These are phyloP conservation scores for Leishmania turanica DNA, from an alignment of 208 protist genomes.

Conservation along the genomic window DNA sequence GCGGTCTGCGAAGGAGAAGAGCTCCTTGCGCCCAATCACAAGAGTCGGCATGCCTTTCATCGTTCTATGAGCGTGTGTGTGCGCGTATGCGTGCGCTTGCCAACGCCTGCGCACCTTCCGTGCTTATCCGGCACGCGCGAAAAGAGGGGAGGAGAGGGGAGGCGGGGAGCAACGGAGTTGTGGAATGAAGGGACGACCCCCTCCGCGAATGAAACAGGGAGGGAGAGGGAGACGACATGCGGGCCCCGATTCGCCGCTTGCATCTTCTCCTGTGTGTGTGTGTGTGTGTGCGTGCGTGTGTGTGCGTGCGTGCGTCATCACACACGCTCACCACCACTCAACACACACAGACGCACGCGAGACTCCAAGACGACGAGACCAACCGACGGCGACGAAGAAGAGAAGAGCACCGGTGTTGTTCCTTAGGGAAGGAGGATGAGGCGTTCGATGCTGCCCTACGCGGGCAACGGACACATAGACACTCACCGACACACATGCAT, in stretches of 20 bases:
- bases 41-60: constrained; percentile 23
- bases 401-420: neutral
- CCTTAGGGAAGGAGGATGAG: neutral
- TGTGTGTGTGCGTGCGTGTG: neutral
- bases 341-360: neutral
- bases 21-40: constrained; percentile 72
- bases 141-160: neutral
- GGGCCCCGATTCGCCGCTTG: neutral
- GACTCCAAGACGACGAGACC: neutral
- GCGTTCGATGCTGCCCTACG: neutral
- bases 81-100: neutral
- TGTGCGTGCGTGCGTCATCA: neutral
- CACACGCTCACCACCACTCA: neutral
- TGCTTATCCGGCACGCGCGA: neutral
- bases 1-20: constrained; percentile 85
- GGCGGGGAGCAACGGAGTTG: neutral
- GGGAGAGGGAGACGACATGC: neutral
- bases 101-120: neutral
- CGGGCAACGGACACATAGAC: neutral
- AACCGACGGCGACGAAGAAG: neutral
- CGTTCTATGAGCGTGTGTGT: neutral
- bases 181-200: neutral
- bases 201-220: neutral
- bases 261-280: neutral
- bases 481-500: neutral